Evolutionary conservation across 345 rosid species (phyloP).

Genomic region (Arabis alpina): DNA sequence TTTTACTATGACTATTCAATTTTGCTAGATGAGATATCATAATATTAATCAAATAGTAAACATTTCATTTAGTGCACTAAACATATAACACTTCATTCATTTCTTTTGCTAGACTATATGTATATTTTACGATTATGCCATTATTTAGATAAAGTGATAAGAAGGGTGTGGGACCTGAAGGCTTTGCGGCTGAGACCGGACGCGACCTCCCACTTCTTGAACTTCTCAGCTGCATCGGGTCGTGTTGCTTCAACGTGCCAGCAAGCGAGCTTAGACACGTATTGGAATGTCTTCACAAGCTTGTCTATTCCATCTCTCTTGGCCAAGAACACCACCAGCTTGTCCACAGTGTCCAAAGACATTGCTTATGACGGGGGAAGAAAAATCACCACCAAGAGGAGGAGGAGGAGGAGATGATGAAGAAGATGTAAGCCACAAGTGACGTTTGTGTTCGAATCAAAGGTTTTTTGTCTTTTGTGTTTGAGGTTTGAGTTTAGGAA

Average conservation of each 20-base stretch:
- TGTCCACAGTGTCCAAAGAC: conserved; percentile 74
- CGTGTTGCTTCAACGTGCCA: conserved; percentile 64
- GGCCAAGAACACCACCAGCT: conserved; percentile 87
- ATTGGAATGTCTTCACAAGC: conserved; percentile 97
- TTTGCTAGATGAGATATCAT: conserved; percentile 5
- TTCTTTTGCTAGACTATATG: too few relatives aligned
- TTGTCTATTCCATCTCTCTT: conserved; percentile 98
- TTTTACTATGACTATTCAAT: conserved; percentile 6
- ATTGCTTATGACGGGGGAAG: conserved; percentile 43
- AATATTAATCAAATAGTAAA: conserved; percentile 4
- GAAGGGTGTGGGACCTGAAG: conserved; percentile 47
- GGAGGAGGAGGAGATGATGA: conserved; percentile 23
- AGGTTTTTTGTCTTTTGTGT: conserved; percentile 27
- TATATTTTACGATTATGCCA: conserved; percentile 29
- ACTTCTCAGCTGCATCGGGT: conserved; percentile 61
- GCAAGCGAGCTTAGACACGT: conserved; percentile 88
- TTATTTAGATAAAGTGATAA: conserved; percentile 21
- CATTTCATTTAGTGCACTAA: neutral
- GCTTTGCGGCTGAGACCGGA: conserved; percentile 96
- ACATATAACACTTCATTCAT: too few relatives aligned
- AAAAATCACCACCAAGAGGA: neutral
- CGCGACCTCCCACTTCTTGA: conserved; percentile 93
- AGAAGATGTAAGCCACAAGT: conserved; percentile 32
- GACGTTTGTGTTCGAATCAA: conserved; percentile 4
- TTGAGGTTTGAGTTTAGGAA: conserved; percentile 30